A percentile compares a stretch with the other conserved stretches of the same genome.
Evolutionary conservation across 2,329 filamentous ascomycete species (phyloP).

Genomic region (Cladosporium sp.): DNA sequence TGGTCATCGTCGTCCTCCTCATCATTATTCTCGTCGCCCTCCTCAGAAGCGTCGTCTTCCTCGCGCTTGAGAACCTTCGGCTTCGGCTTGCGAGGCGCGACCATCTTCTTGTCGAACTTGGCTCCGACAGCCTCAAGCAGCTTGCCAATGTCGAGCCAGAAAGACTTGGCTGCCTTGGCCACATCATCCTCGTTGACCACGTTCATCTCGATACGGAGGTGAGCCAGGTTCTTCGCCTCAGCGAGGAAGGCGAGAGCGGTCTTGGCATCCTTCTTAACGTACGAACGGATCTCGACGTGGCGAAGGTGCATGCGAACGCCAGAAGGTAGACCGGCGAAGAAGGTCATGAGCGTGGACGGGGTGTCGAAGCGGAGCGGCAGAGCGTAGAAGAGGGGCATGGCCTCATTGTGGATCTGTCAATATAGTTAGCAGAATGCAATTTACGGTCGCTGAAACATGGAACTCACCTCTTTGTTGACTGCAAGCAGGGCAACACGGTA

Average conservation of each 20-base stretch:
- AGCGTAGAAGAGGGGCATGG: constrained; percentile 27
- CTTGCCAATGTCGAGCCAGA: constrained; percentile 15
- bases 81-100: background rate
- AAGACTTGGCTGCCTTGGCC: constrained; percentile 28
- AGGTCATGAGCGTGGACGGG: constrained; percentile 27
- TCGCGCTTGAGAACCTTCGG: background rate
- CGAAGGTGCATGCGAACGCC: constrained; percentile 18
- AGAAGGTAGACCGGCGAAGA: constrained; percentile 25
- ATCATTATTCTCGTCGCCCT: background rate
- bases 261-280: constrained; percentile 25
- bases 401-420: constrained; percentile 25
- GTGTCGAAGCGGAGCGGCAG: constrained; percentile 28
- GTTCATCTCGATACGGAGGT: constrained; percentile 25
- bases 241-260: constrained; percentile 29
- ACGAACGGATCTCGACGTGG: constrained; percentile 25
- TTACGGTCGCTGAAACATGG: background rate
- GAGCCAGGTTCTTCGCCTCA: constrained; percentile 24
- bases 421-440: background rate
- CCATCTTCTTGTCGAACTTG: constrained; percentile 4
- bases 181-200: constrained; percentile 26
- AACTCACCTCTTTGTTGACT: constrained; percentile 28
- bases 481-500: constrained; percentile 28
- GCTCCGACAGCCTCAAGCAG: constrained; percentile 5
- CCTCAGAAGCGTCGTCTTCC: background rate
- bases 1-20: background rate